A percentile compares a stretch with the other conserved stretches of the same genome.
phyloP scores from a whole-genome alignment of 805 yeast species.

The Lipomyces orientalis region DNA sequence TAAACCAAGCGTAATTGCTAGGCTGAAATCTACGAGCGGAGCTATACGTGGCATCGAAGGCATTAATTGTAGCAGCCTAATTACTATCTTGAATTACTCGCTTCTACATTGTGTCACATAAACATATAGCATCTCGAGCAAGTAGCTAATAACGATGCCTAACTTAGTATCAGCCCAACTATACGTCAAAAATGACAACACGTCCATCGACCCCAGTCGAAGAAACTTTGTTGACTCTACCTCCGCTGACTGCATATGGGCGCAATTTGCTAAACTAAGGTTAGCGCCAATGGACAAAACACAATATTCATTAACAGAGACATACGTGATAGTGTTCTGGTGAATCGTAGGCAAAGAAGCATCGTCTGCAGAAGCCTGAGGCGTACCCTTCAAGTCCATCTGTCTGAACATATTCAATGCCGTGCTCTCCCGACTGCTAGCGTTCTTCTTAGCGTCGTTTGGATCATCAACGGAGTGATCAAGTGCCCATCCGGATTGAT shows the following conservation, averaged over 20 bases:
- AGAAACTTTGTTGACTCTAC: slow-evolving; percentile 63
- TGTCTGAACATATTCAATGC: slow-evolving; percentile 90
- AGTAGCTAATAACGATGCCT: not conserved
- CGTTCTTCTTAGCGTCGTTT: slow-evolving; percentile 44
- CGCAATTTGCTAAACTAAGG: slow-evolving; percentile 47
- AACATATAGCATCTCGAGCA: not conserved
- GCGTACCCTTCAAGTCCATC: slow-evolving; percentile 90
- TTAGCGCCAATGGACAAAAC: not conserved
- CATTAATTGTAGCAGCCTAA: not conserved
- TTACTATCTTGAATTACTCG: not conserved
- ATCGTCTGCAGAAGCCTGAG: slow-evolving; percentile 51
- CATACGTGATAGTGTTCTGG: slow-evolving; percentile 77
- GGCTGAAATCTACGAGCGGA: not conserved
- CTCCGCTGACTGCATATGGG: slow-evolving; percentile 53
- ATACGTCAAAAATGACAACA: slow-evolving; percentile 74
- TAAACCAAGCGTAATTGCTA: not conserved
- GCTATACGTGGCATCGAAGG: not conserved
- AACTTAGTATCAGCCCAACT: slow-evolving; percentile 12
- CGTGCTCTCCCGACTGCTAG: slow-evolving; percentile 57
- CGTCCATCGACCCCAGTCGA: slow-evolving; percentile 91
- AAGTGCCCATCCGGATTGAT: slow-evolving; percentile 60
- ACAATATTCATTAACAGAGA: not conserved
- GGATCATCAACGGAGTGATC: slow-evolving; percentile 68
- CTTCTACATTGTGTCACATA: not conserved
- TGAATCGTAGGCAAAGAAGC: slow-evolving; percentile 74